Evolutionary conservation across 768 basidiomycete genomes (phyloP).

Genomic region (Auricularia sp.): DNA sequence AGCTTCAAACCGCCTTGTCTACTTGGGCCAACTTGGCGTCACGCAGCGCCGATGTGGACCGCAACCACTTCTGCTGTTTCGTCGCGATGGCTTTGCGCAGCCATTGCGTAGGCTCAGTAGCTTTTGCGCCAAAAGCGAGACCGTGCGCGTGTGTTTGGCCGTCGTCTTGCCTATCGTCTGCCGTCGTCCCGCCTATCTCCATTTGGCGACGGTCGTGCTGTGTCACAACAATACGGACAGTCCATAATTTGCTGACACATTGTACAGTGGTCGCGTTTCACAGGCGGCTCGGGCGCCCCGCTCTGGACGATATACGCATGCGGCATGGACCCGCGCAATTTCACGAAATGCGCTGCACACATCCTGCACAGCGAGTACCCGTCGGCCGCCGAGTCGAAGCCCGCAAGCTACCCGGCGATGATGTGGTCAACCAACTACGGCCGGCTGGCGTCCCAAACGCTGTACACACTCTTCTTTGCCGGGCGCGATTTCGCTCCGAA

Average conservation of each 20-base stretch:
- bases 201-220: background rate
- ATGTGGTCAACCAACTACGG: constrained; percentile 96
- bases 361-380: constrained; percentile 89
- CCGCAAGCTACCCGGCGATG: constrained; percentile 79
- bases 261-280: constrained; percentile 84
- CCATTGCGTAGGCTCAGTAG: too few species aligned
- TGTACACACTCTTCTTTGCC: constrained; percentile 93
- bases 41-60: too few species aligned
- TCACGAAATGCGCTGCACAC: constrained; percentile 77
- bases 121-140: too few species aligned
- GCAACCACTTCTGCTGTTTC: too few species aligned
- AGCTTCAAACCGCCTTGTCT: too few species aligned
- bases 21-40: too few species aligned
- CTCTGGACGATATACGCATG: constrained; percentile 89
- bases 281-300: constrained; percentile 89
- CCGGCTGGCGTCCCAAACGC: constrained; percentile 73
- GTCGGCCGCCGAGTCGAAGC: constrained; percentile 45
- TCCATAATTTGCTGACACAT: background rate
- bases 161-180: background rate
- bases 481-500: constrained; percentile 83
- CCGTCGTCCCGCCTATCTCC: constrained; percentile 1
- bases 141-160: too few species aligned
- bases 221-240: background rate
- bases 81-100: too few species aligned
- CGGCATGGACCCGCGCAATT: constrained; percentile 76